Percentiles rank a stretch among this genome's conserved stretches.
phyloP scores from a whole-genome alignment of 108 stramenopile species.

The Skeletonema potamos region DNA sequence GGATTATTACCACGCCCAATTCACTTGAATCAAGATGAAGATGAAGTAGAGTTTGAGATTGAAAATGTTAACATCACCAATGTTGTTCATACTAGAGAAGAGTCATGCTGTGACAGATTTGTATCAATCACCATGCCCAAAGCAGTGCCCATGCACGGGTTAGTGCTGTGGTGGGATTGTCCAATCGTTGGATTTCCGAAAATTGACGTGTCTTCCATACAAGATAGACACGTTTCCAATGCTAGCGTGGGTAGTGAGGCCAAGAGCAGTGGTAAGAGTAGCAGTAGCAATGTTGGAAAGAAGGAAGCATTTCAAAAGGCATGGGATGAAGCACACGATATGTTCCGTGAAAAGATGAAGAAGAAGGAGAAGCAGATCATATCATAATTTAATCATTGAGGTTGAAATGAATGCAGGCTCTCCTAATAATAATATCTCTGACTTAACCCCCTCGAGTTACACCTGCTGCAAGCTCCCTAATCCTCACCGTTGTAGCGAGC shows the following conservation, averaged over 20 bases:
- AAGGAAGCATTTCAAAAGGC: constrained; percentile 46
- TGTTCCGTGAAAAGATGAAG: constrained; percentile 47
- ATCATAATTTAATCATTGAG: neutral
- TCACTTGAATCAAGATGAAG: constrained; percentile 34
- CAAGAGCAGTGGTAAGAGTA: constrained; percentile 8
- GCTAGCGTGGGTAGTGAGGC: constrained; percentile 1
- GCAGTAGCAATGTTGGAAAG: constrained; percentile 9
- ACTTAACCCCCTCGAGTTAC: too few species aligned
- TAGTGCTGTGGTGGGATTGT: constrained; percentile 44
- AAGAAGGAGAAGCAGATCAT: constrained; percentile 15
- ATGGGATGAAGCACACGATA: constrained; percentile 46
- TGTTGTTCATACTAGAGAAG: neutral
- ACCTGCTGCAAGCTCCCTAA: too few species aligned
- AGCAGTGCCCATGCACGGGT: constrained; percentile 48
- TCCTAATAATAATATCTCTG: too few species aligned
- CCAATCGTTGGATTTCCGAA: constrained; percentile 20
- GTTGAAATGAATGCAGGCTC: too few species aligned
- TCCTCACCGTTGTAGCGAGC: too few species aligned
- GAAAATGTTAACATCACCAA: constrained; percentile 1
- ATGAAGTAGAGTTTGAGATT: constrained; percentile 43
- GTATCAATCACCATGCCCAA: constrained; percentile 27
- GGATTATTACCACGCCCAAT: constrained; percentile 39
- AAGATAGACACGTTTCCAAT: constrained; percentile 1
- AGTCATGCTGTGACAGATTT: constrained; percentile 18
- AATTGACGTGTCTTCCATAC: constrained; percentile 26